A percentile compares a stretch with the other conserved stretches of the same genome.
Evolutionary conservation across 2,329 filamentous ascomycete species (phyloP).

Genomic region (Arthrobotrys pseudoclavata): DNA sequence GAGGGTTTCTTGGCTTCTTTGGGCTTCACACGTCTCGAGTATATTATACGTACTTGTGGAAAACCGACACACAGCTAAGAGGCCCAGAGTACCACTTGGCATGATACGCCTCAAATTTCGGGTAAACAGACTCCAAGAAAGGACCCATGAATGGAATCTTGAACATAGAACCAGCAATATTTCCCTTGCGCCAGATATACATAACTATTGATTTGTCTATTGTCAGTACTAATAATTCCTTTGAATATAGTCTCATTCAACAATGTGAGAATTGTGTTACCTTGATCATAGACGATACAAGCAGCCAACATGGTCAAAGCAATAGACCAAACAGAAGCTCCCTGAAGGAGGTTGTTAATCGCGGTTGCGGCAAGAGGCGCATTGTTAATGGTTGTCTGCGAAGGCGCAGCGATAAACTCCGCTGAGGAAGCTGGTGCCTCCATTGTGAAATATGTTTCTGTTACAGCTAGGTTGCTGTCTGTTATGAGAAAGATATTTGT

Average conservation of each 20-base stretch:
- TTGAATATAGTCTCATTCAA: background rate
- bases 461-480: background rate
- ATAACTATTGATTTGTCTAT: slow-evolving; percentile 71
- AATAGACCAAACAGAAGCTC: slow-evolving; percentile 76
- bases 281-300: slow-evolving; percentile 87
- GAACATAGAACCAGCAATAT: slow-evolving; percentile 79
- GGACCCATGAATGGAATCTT: slow-evolving; percentile 94
- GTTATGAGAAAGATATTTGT: slow-evolving; percentile 1
- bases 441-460: slow-evolving; percentile 25
- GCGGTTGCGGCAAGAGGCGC: slow-evolving; percentile 38
- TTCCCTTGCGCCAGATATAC: slow-evolving; percentile 81
- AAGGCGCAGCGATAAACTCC: slow-evolving; percentile 49
- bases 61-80: slow-evolving; percentile 96
- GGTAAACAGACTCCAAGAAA: slow-evolving; percentile 90
- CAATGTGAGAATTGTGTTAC: slow-evolving; percentile 69
- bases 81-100: slow-evolving; percentile 92
- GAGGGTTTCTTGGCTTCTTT: slow-evolving; percentile 6
- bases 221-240: background rate
- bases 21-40: background rate
- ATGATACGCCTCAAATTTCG: slow-evolving; percentile 90
- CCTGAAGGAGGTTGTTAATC: slow-evolving; percentile 67
- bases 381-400: slow-evolving; percentile 53
- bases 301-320: slow-evolving; percentile 78
- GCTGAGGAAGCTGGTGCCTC: slow-evolving; percentile 57
- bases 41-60: slow-evolving; percentile 82